Percentiles rank a stretch among this genome's conserved stretches.
phyloP scores from a whole-genome alignment of 1,284 basidiomycete genomes.

The Coniferiporia weirii region DNA sequence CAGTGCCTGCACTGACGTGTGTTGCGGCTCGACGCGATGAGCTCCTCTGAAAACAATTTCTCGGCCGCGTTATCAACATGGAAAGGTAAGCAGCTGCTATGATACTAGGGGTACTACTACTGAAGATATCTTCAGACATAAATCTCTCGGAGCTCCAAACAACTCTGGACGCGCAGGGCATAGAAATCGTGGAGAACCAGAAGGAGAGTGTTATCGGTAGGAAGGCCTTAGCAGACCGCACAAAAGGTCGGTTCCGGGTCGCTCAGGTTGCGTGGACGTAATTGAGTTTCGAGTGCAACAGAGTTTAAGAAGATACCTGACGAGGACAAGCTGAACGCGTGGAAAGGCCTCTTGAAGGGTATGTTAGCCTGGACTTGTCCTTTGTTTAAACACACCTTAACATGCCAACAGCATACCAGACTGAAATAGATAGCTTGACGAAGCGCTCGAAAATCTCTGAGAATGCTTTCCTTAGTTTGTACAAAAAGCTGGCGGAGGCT shows the following conservation, averaged over 20 bases:
- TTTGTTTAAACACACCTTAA: slow-evolving; percentile 8
- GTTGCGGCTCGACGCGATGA: slow-evolving; percentile 25
- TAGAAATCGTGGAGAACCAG: slow-evolving; percentile 96
- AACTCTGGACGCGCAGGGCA: slow-evolving; percentile 82
- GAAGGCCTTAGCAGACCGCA: slow-evolving; percentile 89
- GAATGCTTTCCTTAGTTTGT: slow-evolving; percentile 89
- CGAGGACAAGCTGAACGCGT: slow-evolving; percentile 75
- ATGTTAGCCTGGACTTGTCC: slow-evolving; percentile 17
- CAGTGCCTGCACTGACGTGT: neutral
- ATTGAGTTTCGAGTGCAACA: slow-evolving; percentile 29
- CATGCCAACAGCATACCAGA: slow-evolving; percentile 73
- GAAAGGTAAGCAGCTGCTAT: slow-evolving; percentile 58
- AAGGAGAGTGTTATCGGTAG: slow-evolving; percentile 93
- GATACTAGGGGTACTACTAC: neutral
- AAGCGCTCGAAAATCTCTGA: slow-evolving; percentile 88
- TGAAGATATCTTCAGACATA: slow-evolving; percentile 54
- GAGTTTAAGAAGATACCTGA: slow-evolving; percentile 94
- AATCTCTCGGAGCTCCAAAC: slow-evolving; percentile 89
- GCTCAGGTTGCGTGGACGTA: neutral
- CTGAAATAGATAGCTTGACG: slow-evolving; percentile 93
- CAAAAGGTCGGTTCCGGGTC: slow-evolving; percentile 58
- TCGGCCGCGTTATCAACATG: slow-evolving; percentile 82
- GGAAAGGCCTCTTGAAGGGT: slow-evolving; percentile 88
- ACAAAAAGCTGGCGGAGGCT: slow-evolving; percentile 90
- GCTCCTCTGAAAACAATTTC: slow-evolving; percentile 66